A percentile compares a stretch with the other conserved stretches of the same genome.
phyloP scores from a whole-genome alignment of 129 eudicot species.

The Lactuca sativa region DNA sequence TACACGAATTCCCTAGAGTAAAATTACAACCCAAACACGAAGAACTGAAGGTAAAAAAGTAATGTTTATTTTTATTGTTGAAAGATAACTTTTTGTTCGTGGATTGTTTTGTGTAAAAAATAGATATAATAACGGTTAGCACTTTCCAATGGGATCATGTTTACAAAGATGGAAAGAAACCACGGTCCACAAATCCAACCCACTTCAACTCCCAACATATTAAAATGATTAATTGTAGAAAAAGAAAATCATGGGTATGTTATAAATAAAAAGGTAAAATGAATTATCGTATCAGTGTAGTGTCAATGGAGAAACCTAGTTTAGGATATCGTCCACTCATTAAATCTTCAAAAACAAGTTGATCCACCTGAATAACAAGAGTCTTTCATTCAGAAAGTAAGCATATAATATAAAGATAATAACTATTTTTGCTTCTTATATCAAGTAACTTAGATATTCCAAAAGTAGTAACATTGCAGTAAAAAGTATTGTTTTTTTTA shows the following conservation, averaged over 20 bases:
- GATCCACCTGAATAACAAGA: constrained; percentile 71
- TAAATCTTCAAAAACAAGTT: constrained; percentile 96
- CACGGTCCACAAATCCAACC: no score
- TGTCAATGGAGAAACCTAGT: constrained; percentile 54
- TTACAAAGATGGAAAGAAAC: no score
- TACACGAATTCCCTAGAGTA: constrained; percentile 95
- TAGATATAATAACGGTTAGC: constrained; percentile 57
- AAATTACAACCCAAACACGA: constrained; percentile 96
- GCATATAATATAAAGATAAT: constrained; percentile 12
- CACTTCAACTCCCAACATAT: no score
- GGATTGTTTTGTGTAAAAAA: constrained; percentile 1
- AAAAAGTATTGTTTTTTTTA: constrained; percentile 1
- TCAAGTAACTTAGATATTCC: no score
- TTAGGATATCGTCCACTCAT: constrained; percentile 93
- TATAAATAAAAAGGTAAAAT: constrained; percentile 12
- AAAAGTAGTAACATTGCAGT: no score
- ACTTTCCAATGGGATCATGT: constrained; percentile 99
- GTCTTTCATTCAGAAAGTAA: constrained; percentile 4
- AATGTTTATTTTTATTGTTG: constrained; percentile 2
- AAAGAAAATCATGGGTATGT: constrained; percentile 17
- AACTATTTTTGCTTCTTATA: neutral
- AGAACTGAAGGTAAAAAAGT: constrained; percentile 58
- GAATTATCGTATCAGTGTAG: neutral
- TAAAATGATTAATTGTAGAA: no score
- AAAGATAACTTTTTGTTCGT: neutral